Conservation (phyloP, 1,139 yeast genomes). For the Pichia sp. region DNA sequence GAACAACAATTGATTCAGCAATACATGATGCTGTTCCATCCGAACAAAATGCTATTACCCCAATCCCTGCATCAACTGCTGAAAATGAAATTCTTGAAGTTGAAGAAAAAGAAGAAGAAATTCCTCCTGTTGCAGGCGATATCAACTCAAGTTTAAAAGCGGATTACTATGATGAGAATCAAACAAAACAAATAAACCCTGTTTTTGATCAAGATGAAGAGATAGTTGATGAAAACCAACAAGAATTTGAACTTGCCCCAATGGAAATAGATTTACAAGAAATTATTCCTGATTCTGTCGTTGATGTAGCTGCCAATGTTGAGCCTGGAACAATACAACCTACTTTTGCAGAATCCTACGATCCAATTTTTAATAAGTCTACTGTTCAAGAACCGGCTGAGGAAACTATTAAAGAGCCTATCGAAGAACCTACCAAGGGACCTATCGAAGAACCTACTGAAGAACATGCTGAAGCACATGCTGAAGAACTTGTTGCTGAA, state of each 20-base stretch:
- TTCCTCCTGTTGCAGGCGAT: too few relatives aligned
- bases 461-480: not conserved
- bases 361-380: not conserved
- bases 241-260: not conserved
- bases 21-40: too few relatives aligned
- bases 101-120: too few relatives aligned
- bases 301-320: not conserved
- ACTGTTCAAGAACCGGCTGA: too few relatives aligned
- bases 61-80: too few relatives aligned
- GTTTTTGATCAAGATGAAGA: not conserved
- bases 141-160: not conserved
- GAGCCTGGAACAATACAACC: not conserved
- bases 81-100: too few relatives aligned
- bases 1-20: too few relatives aligned
- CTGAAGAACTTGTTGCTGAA: not conserved
- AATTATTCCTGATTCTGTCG: not conserved
- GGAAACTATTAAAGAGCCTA: too few relatives aligned
- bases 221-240: not conserved
- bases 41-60: too few relatives aligned
- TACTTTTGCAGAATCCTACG: not conserved
- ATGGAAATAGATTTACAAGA: constrained; percentile 4
- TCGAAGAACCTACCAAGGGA: too few relatives aligned
- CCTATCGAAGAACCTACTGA: too few relatives aligned
- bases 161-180: not conserved
- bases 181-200: not conserved